A percentile compares a stretch with the other conserved stretches of the same genome.
Conservation (phyloP, 2,329 filamentous ascomycete genomes). For the Karstenula rhodostoma region DNA sequence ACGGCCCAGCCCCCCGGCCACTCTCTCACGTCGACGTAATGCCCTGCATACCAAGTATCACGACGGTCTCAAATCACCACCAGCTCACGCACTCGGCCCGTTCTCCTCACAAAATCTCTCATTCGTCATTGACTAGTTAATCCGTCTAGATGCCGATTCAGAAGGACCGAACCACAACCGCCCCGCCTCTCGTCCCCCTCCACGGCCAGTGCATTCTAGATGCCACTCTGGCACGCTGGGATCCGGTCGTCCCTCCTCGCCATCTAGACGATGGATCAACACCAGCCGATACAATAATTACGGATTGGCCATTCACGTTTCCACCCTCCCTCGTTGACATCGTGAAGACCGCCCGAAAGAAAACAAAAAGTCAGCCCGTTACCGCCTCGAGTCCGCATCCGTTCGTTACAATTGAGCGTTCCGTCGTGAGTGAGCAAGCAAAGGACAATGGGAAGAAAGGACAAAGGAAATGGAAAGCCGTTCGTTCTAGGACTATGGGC, state of each 20-base stretch:
- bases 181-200: neutral
- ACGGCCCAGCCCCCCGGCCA: neutral
- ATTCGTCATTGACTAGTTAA: conserved; percentile 10
- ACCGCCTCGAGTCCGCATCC: conserved; percentile 24
- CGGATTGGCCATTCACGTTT: conserved; percentile 32
- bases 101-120: conserved; percentile 6
- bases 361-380: conserved; percentile 5
- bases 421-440: conserved; percentile 37
- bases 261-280: neutral
- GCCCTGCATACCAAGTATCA: conserved; percentile 12
- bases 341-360: conserved; percentile 26
- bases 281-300: conserved; percentile 21
- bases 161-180: neutral
- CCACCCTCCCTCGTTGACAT: conserved; percentile 28
- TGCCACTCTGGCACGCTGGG: neutral
- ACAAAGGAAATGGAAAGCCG: conserved; percentile 27
- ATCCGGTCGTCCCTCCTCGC: neutral
- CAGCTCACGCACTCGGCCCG: neutral
- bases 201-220: neutral
- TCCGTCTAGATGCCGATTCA: conserved; percentile 6
- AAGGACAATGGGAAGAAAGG: conserved; percentile 24
- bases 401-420: conserved; percentile 34
- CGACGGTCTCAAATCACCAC: neutral
- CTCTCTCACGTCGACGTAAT: conserved; percentile 11
- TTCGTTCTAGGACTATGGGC: conserved; percentile 25